Conservation (phyloP, 495 filamentous ascomycete species). For the Margaritispora aquatica region DNA sequence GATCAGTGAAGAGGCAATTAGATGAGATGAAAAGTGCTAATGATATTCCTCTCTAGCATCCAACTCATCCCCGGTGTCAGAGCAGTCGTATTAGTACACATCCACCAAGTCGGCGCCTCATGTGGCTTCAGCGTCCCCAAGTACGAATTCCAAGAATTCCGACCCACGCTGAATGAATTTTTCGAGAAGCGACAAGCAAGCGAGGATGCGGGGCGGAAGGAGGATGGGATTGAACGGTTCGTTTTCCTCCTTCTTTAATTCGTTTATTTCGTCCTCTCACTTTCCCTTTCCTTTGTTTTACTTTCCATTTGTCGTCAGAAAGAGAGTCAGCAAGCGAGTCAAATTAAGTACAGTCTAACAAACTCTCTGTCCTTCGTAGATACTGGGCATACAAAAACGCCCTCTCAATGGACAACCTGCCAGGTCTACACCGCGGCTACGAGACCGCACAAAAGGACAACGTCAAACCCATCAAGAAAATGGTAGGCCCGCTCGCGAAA, state of each 20-base stretch:
- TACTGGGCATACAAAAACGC: constrained; percentile 54
- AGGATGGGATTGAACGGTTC: constrained; percentile 45
- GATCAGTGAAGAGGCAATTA: too few species aligned
- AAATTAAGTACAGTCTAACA: neutral
- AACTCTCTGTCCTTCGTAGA: constrained; percentile 19
- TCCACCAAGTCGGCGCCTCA: constrained; percentile 55
- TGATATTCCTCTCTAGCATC: constrained; percentile 11
- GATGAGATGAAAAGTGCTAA: neutral
- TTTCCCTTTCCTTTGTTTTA: neutral
- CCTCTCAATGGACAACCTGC: constrained; percentile 47
- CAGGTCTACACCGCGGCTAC: constrained; percentile 38
- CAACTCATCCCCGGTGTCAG: constrained; percentile 42
- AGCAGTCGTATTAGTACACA: constrained; percentile 56
- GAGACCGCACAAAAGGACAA: constrained; percentile 33
- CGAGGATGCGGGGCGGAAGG: constrained; percentile 34
- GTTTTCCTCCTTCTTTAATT: neutral
- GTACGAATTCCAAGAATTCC: constrained; percentile 43
- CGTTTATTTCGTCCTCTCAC: neutral
- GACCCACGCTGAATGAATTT: constrained; percentile 39
- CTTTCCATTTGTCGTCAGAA: too few species aligned
- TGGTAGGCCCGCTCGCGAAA: constrained; percentile 31
- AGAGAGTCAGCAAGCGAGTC: too few species aligned
- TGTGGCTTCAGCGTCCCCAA: constrained; percentile 50
- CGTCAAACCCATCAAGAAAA: constrained; percentile 45
- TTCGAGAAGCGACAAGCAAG: constrained; percentile 38